Base-by-base conservation (phyloP, 2,329 filamentous ascomycete species). In the Cordyceps fumosorosea region DNA sequence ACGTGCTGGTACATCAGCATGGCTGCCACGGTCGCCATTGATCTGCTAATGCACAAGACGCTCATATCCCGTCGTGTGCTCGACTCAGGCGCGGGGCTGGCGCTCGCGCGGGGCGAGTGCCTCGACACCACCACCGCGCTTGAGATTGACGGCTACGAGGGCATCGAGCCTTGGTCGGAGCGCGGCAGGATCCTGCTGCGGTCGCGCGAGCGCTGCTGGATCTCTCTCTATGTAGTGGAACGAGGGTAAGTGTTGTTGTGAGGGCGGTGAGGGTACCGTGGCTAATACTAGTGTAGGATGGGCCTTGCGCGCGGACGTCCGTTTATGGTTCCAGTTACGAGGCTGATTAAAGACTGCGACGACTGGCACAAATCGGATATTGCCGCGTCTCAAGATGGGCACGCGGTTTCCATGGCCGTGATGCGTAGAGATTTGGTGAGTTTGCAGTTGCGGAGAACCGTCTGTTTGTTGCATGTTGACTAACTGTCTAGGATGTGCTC, bases 161-260 rank as follows among this genome's bases (percentile, higher is more conserved):
- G 88, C 56, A 72, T 90, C 5, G 85, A 89, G 52, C 80, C 84
- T 0, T 71, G 71, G 29, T 89, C 87, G 0, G 80, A 84, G 64
- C 79, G 80, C 67, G 88, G 87, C 1, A 78, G 81, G 61, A 75
- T 86, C 45, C 74, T 91, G 2, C 72, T 90, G 3, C 79, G 88
- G 48, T 79, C 86, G 59, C 78, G 88, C 53, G 88, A 91, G 71
- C 77, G 88, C 64, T 84, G 84, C 8, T 91, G 88, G 87, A 80
- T 91, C 62, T 84, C 88, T 0, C 73, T 91, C 1, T 91, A 90
- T 69, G 88, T 90, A 0, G 79, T 91, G 0, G 88, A 91, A 69
- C 78, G 88, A 73, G 88, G 88, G 78, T 85, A 70, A 67, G 73
- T 66, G 12, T 37, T 8, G 11, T 44, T 44, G 14, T 44, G 40